Conservation (phyloP, 1,284 basidiomycete genomes). For the Polyporus tsugae region DNA sequence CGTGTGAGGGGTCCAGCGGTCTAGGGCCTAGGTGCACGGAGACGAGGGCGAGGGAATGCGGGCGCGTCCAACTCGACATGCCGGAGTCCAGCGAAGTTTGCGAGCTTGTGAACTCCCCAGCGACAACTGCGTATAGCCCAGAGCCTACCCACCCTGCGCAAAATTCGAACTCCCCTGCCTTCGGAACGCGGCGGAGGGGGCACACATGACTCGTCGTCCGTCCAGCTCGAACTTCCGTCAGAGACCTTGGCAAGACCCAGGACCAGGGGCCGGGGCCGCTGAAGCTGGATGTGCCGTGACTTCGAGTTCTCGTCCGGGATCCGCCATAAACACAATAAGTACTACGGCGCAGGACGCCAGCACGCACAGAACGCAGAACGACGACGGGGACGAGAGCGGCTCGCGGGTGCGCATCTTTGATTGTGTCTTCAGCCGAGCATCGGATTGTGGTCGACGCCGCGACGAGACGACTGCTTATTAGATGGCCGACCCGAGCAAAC, state of each 20-base stretch:
- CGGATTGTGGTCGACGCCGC: neutral
- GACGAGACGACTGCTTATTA: neutral
- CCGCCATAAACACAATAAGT: neutral
- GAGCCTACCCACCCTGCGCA: neutral
- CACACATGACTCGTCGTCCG: conserved; percentile 28
- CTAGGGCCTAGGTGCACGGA: neutral
- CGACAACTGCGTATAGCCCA: neutral
- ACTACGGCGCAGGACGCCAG: neutral
- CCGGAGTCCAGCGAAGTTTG: neutral
- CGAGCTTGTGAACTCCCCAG: neutral
- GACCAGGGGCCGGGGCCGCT: neutral
- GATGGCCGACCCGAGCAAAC: neutral
- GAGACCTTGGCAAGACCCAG: neutral
- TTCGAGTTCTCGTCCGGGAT: neutral
- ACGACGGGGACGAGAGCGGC: neutral
- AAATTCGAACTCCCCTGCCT: neutral
- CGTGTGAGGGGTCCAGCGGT: neutral
- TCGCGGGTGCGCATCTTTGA: conserved; percentile 7
- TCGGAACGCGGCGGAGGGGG: conserved; percentile 20
- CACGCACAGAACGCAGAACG: too few relatives aligned
- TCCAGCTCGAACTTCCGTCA: conserved; percentile 17
- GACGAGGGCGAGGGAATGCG: conserved; percentile 4
- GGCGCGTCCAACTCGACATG: neutral
- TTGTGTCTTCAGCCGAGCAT: neutral
- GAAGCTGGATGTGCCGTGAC: neutral